Evolutionary conservation across 345 rosid species (phyloP).

Genomic region (Arabidopsis suecica): DNA sequence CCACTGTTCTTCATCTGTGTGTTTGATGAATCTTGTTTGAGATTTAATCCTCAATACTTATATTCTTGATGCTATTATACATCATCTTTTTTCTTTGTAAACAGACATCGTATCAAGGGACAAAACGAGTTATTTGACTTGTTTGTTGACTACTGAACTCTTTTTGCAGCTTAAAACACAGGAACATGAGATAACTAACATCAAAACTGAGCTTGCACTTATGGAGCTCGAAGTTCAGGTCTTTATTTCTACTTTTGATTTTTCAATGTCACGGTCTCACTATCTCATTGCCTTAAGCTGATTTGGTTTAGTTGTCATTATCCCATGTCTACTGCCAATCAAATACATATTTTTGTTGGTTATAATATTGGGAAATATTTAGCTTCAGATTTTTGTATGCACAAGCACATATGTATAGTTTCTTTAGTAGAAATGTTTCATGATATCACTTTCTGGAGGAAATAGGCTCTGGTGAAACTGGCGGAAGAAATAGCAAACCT

Average conservation of each 20-base stretch:
- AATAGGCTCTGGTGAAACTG: conserved; percentile 64
- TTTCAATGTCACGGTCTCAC: conserved; percentile 5
- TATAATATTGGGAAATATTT: neutral
- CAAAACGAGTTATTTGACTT: neutral
- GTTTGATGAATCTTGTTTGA: neutral
- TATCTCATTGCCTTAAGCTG: conserved; percentile 13
- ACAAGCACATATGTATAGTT: conserved; percentile 6
- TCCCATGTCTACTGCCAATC: neutral
- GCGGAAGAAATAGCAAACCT: conserved; percentile 78
- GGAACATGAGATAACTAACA: conserved; percentile 65
- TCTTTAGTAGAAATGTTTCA: neutral
- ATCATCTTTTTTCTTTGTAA: neutral
- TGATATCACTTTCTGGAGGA: conserved; percentile 15
- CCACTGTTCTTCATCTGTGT: neutral
- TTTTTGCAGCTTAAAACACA: conserved; percentile 56
- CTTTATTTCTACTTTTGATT: neutral
- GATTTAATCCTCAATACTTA: neutral
- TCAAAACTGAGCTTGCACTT: conserved; percentile 80
- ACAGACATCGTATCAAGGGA: neutral
- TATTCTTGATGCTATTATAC: neutral
- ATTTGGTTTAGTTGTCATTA: neutral
- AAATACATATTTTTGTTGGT: neutral
- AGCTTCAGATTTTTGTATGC: conserved; percentile 10
- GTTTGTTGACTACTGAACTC: neutral
- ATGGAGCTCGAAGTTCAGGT: conserved; percentile 92